phyloP scores from a whole-genome alignment of 2,329 filamentous ascomycete genomes.

The Fusarium xylarioides region DNA sequence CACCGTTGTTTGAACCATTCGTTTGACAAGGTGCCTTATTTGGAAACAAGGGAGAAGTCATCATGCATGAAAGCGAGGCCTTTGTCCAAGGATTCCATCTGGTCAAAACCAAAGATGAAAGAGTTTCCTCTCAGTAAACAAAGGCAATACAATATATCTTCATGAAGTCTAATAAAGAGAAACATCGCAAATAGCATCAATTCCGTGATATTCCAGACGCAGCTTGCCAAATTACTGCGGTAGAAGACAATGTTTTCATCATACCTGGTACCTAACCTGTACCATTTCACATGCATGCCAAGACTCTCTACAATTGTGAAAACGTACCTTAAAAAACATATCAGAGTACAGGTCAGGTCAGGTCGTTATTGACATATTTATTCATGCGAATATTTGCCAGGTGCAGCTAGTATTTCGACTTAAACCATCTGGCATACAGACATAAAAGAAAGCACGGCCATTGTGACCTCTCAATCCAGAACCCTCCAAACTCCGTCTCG shows the following conservation, averaged over 20 bases:
- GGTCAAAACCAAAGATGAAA: background rate
- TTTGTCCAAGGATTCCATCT: constrained; percentile 16
- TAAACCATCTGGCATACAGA: background rate
- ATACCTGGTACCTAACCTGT: background rate
- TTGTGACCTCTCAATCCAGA: background rate
- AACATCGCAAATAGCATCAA: background rate
- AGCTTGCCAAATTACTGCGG: background rate
- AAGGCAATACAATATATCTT: background rate
- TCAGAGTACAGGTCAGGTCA: background rate
- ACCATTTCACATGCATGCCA: background rate
- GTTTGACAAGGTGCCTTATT: background rate
- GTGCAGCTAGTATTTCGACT: background rate
- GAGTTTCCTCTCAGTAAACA: background rate
- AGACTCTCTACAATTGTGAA: background rate
- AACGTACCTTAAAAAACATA: background rate
- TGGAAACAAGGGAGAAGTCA: constrained; percentile 10
- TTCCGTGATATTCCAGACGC: background rate
- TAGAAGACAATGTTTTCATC: background rate
- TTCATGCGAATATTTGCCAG: background rate
- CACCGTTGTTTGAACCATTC: background rate
- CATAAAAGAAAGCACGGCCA: background rate
- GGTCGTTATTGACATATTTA: background rate
- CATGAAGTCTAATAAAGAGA: background rate
- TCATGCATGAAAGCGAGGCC: constrained; percentile 26
- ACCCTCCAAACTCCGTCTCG: constrained; percentile 23